Conservation (phyloP, 164 flowering plant genomes). For the Echeveria elegans region DNA sequence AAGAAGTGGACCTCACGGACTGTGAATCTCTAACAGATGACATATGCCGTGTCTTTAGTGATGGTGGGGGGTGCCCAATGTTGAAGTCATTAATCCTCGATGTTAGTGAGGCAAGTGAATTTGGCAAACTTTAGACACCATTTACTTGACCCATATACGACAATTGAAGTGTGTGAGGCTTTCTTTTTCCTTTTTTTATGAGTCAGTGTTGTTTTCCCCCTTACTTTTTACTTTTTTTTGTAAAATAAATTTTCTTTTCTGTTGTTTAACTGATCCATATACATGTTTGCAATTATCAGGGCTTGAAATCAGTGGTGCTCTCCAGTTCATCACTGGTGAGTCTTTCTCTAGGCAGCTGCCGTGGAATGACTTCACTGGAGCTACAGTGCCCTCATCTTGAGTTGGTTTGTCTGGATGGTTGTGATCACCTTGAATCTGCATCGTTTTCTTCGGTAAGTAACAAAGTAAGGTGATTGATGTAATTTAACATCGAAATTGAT, state of each 20-base stretch:
- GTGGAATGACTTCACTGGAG: constrained; percentile 60
- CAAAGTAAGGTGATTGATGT: neutral
- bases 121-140: neutral
- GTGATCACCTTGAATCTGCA: constrained; percentile 92
- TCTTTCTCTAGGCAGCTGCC: constrained; percentile 89
- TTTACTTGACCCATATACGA: neutral
- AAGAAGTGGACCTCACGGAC: constrained; percentile 86
- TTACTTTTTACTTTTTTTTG: too few relatives aligned
- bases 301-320: constrained; percentile 63
- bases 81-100: constrained; percentile 73
- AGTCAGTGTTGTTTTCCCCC: too few relatives aligned
- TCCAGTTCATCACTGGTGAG: constrained; percentile 56
- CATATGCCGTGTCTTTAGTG: constrained; percentile 75
- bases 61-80: constrained; percentile 92
- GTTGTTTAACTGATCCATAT: neutral
- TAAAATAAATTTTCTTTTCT: too few relatives aligned
- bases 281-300: constrained; percentile 33
- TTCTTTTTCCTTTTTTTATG: too few relatives aligned
- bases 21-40: constrained; percentile 83
- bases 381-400: constrained; percentile 74
- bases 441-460: constrained; percentile 74
- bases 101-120: constrained; percentile 68
- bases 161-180: too few relatives aligned
- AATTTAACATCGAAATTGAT: neutral
- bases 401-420: constrained; percentile 72